Percentiles rank a stretch among this genome's conserved stretches.
These are phyloP conservation scores for Uronychia setigera DNA, from an alignment of 73 alveolate species.

Conservation along the genomic window DNA sequence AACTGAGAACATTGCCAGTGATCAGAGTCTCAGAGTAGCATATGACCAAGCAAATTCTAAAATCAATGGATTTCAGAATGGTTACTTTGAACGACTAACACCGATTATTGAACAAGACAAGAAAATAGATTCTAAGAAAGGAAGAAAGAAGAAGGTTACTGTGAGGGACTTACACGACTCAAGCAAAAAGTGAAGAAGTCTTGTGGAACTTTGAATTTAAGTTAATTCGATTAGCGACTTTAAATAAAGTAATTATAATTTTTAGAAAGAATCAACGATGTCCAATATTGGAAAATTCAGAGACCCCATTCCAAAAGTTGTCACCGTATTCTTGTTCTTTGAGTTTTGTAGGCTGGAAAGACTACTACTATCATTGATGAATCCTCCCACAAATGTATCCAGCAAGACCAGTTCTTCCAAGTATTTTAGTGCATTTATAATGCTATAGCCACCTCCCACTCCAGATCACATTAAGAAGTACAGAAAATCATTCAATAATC, in stretches of 20 bases:
- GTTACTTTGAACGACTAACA: background rate
- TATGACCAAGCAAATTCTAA: too few relatives aligned
- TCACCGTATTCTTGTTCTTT: background rate
- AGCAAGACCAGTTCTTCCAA: conserved; percentile 39
- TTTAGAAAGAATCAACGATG: conserved; percentile 17
- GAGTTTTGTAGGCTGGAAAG: conserved; percentile 68
- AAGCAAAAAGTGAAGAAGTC: background rate
- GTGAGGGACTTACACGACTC: background rate
- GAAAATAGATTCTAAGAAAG: background rate
- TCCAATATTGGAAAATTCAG: conserved; percentile 43
- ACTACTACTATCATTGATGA: conserved; percentile 64
- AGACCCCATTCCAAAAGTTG: conserved; percentile 67
- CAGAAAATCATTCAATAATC: conserved; percentile 72
- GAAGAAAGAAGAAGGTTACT: background rate
- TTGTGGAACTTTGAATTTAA: background rate
- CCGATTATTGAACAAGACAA: background rate
- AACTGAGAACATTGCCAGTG: too few relatives aligned
- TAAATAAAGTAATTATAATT: conserved; percentile 7
- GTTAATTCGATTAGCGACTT: background rate
- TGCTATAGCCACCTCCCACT: conserved; percentile 57
- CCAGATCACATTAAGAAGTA: conserved; percentile 81
- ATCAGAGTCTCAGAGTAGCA: too few relatives aligned
- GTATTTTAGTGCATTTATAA: background rate
- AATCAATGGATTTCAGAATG: too few relatives aligned
- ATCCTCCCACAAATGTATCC: conserved; percentile 54